These are phyloP conservation scores for Liquidambar formosana DNA, from an alignment of 164 flowering plant genomes.

Conservation along the genomic window DNA sequence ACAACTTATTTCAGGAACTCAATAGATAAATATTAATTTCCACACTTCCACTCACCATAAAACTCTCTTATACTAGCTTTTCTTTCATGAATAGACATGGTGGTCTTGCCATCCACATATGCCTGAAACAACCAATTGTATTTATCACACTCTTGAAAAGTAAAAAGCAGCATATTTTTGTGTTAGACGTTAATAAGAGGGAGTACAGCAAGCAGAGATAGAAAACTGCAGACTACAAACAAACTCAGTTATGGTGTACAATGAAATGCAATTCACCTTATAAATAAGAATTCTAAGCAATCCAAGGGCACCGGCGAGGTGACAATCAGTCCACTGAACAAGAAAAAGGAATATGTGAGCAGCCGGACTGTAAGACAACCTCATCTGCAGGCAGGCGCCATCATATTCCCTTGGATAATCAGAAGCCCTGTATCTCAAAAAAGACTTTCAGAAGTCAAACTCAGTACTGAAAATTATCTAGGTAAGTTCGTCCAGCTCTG, in stretches of 20 bases:
- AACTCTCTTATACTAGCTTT: slow-evolving; percentile 86
- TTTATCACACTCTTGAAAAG: slow-evolving; percentile 8
- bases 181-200: not conserved
- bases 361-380: slow-evolving; percentile 83
- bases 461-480: not conserved
- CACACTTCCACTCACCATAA: slow-evolving; percentile 56
- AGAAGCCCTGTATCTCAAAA: slow-evolving; percentile 64
- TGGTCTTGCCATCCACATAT: slow-evolving; percentile 81
- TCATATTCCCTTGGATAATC: slow-evolving; percentile 75
- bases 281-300: slow-evolving; percentile 80
- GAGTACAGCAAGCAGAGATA: not conserved
- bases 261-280: slow-evolving; percentile 45
- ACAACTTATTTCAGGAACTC: not conserved
- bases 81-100: slow-evolving; percentile 79
- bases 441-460: not conserved
- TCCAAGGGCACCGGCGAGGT: slow-evolving; percentile 91
- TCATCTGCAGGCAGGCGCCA: slow-evolving; percentile 89
- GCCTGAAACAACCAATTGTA: slow-evolving; percentile 42
- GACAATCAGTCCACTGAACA: slow-evolving; percentile 92
- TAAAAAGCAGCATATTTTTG: not conserved
- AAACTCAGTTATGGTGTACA: not conserved
- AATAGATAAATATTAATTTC: not conserved
- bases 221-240: not conserved
- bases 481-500: not conserved
- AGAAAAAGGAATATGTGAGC: slow-evolving; percentile 84